Evolutionary conservation across 2,329 filamentous ascomycete species (phyloP), one percentile per base, ranked within the genome.

Genomic region (Cercospora brassicicola): DNA sequence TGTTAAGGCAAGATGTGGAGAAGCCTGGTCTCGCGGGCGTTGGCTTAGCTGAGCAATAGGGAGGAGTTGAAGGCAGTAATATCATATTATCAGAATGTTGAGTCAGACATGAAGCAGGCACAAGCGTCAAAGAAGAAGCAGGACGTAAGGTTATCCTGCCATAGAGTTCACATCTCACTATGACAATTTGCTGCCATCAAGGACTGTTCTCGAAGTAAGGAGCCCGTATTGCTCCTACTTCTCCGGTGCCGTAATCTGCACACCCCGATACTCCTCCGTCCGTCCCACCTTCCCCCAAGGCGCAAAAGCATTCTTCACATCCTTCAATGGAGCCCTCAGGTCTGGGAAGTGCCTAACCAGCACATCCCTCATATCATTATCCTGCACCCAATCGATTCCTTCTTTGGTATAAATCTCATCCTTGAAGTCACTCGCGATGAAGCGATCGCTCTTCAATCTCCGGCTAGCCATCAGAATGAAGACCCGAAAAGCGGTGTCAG

Each of bases 381-480:
- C 65, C 74, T 83, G 81, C 15, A 84, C 81, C 82, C 82, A 84
- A 9, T 74, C 64, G 55, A 84, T 74, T 0, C 82, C 82, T 45
- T 80, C 79, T 33, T 74, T 75, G 3, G 79, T 81, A 68, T 84
- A 83, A 11, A 77, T 80, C 48, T 78, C 75, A 23, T 75, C 74
- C 51, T 81, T 79, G 79, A 80, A 82, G 23, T 79, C 73, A 0
- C 77, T 77, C 0, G 81, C 82, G 30, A 84, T 82, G 65, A 83
- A 83, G 0, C 82, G 75, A 74, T 83, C 82, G 18, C 80, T 82
- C 77, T 83, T 83, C 18, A 83, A 67, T 23, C 80, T 70, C 11
- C 82, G 69, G 48, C 76, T 79, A 1, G 82, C 82, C 81, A 83
- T 83, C 1, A 83, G 68, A 42, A 84, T 82, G 66, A 83, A 83